Base-by-base conservation (phyloP, 495 filamentous ascomycete genomes). In the Hypoxylon lienhwacheense region DNA sequence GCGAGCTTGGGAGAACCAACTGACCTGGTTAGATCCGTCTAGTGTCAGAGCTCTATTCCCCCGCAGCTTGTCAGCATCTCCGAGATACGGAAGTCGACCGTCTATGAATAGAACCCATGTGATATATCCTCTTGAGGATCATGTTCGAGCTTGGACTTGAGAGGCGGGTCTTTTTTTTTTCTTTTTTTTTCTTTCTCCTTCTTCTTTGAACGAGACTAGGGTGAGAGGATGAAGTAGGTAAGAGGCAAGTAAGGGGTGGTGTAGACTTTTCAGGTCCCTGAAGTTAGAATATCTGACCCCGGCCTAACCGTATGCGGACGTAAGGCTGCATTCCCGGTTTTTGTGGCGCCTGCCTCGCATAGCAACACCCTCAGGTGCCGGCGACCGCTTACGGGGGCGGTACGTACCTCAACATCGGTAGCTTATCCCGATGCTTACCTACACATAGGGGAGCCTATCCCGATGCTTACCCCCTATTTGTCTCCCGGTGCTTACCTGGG, bases 21-120 rank as follows among this genome's bases (percentile, higher is more conserved):
- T 26, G 25, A 16, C 16, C 54, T n/a, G n/a, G n/a, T n/a, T n/a
- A n/a, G n/a, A n/a, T n/a, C n/a, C 46, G 39, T 51, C 46, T 57
- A 46, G 39, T 33, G 47, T 57, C 22, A 57, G 46, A 57, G 21
- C 26, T 40, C 21, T n/a, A 7, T 20, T 21, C 47, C 47, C 54
- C 33, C 54, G n/a, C 10, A 1, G 11, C 36, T 42, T 15, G 53
- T 57, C 53, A 51, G 53, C 53, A 34, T 15, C 39, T 46, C 12
- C 15, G 34, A 37, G 35, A 22, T 16, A 32, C 31, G 22, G 7
- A 29, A 3, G 11, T 42, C 5, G 15, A 19, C 6, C 16, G 24
- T 40, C 33, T 33, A 46, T 31, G 34, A 21, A 42, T 47, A 41
- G 52, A 47, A 39, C 40, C 33, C 33, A 50, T 45, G 53, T 44